Evolutionary conservation across 805 yeast species (phyloP).

Genomic region (Starmera quercuum): DNA sequence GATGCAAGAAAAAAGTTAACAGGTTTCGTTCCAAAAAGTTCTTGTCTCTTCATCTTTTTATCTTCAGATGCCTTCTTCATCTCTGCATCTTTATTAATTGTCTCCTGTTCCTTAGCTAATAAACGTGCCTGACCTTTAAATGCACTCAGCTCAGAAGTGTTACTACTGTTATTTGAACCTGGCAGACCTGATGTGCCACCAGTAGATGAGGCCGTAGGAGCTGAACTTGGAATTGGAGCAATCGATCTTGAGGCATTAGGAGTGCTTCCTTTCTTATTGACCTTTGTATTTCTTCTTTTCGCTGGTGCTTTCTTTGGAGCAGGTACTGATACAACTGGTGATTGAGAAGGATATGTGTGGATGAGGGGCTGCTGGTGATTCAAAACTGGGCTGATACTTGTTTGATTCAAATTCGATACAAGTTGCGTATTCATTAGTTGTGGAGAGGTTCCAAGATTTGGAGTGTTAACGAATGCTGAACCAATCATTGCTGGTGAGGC

Average conservation of each 20-base stretch:
- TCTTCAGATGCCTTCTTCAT: conserved; percentile 11
- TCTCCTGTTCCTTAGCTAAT: conserved; percentile 19
- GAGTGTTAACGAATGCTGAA: conserved; percentile 3
- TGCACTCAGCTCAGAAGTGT: neutral
- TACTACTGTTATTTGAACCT: neutral
- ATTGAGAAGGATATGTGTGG: neutral
- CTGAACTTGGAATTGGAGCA: neutral
- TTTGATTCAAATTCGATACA: too few species aligned
- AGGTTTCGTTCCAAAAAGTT: conserved; percentile 13
- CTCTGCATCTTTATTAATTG: conserved; percentile 12
- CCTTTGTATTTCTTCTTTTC: conserved; percentile 6
- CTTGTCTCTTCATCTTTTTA: conserved; percentile 13
- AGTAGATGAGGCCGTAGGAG: neutral
- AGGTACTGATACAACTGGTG: neutral
- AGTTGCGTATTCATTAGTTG: conserved; percentile 6
- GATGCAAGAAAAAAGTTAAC: conserved; percentile 18
- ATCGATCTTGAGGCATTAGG: conserved; percentile 2
- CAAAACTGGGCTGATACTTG: neutral
- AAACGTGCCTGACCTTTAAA: conserved; percentile 7
- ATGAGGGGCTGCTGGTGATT: conserved; percentile 3
- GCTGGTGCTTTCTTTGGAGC: conserved; percentile 7
- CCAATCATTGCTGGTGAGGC: conserved; percentile 5
- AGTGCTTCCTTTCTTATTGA: neutral
- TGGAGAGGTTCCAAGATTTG: conserved; percentile 7
- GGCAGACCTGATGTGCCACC: neutral